A percentile compares a stretch with the other conserved stretches of the same genome.
Evolutionary conservation across 1,284 basidiomycete species (phyloP).

Genomic region (Cystobasidiaceae sp.): DNA sequence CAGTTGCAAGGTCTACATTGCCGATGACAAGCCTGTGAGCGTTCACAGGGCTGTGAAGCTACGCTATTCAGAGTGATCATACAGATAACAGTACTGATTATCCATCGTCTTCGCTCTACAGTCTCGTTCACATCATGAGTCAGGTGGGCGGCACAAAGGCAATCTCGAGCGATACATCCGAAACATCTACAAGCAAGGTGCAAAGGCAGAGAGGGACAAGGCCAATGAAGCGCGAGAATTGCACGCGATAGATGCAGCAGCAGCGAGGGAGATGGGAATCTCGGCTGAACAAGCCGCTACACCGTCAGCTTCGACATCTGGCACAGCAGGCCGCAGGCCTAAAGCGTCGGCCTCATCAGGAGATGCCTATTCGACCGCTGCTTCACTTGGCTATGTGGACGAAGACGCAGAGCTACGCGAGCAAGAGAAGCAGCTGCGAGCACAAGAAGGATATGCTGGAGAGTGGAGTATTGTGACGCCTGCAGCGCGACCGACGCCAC

Average conservation of each 20-base stretch:
- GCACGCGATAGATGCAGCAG: slow-evolving; percentile 65
- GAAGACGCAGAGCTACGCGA: slow-evolving; percentile 55
- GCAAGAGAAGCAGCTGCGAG: slow-evolving; percentile 55
- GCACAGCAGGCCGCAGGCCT: slow-evolving; percentile 40
- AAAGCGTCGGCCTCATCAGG: slow-evolving; percentile 53
- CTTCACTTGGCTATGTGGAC: slow-evolving; percentile 70
- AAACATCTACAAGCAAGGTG: slow-evolving; percentile 86
- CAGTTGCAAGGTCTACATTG: too few species aligned
- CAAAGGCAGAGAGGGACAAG: slow-evolving; percentile 75
- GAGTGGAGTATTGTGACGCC: slow-evolving; percentile 67
- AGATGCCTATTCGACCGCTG: slow-evolving; percentile 79
- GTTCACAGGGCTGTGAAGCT: too few species aligned
- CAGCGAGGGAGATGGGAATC: slow-evolving; percentile 37
- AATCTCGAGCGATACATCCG: slow-evolving; percentile 88
- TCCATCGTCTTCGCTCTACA: too few species aligned
- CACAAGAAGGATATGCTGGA: slow-evolving; percentile 67
- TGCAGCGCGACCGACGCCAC: slow-evolving; percentile 32
- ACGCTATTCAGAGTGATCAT: too few species aligned
- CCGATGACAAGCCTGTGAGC: too few species aligned
- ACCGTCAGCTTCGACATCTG: slow-evolving; percentile 46
- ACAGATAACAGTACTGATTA: too few species aligned
- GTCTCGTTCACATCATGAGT: slow-evolving; percentile 87
- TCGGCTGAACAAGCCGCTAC: slow-evolving; percentile 34
- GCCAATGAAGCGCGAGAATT: slow-evolving; percentile 83
- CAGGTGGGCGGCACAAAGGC: slow-evolving; percentile 86